A percentile compares a stretch with the other conserved stretches of the same genome.
Conservation (phyloP, 2,329 filamentous ascomycete genomes). For the Talaromyces islandicus region DNA sequence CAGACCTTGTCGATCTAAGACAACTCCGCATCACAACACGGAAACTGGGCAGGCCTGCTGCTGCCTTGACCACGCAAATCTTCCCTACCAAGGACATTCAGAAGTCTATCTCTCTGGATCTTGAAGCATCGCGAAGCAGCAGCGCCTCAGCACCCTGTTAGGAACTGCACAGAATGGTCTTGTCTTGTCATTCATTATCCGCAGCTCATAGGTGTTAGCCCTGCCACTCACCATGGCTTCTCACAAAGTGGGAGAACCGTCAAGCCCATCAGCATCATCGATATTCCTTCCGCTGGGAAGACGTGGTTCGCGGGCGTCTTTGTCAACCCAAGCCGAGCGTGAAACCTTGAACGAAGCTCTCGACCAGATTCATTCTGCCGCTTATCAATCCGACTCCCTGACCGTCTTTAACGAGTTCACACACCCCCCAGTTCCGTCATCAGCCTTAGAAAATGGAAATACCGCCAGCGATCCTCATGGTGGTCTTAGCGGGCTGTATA, state of each 20-base stretch:
- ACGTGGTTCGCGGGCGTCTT: slow-evolving; percentile 46
- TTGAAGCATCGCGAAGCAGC: neutral
- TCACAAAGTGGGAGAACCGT: slow-evolving; percentile 29
- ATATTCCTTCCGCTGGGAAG: slow-evolving; percentile 39
- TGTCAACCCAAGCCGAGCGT: slow-evolving; percentile 56
- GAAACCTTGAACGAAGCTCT: slow-evolving; percentile 71
- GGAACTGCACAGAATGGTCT: slow-evolving; percentile 3
- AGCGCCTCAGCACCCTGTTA: neutral
- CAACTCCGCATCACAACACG: slow-evolving; percentile 9
- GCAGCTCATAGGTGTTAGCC: slow-evolving; percentile 7
- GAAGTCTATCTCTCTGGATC: neutral
- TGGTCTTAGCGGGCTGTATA: slow-evolving; percentile 84
- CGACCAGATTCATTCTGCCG: slow-evolving; percentile 80
- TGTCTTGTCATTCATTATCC: slow-evolving; percentile 1
- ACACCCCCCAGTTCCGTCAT: slow-evolving; percentile 54
- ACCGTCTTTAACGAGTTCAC: slow-evolving; percentile 95
- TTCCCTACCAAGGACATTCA: neutral
- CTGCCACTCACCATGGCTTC: slow-evolving; percentile 25
- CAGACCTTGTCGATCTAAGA: slow-evolving; percentile 1
- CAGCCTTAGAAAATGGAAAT: slow-evolving; percentile 61
- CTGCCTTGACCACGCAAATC: neutral
- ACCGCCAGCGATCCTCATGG: slow-evolving; percentile 67
- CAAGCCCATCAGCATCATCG: slow-evolving; percentile 41
- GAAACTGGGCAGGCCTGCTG: neutral
- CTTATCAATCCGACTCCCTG: slow-evolving; percentile 75